Evolutionary conservation across 306 rosid genomes (phyloP).

Genomic region (Luffa acutangula): DNA sequence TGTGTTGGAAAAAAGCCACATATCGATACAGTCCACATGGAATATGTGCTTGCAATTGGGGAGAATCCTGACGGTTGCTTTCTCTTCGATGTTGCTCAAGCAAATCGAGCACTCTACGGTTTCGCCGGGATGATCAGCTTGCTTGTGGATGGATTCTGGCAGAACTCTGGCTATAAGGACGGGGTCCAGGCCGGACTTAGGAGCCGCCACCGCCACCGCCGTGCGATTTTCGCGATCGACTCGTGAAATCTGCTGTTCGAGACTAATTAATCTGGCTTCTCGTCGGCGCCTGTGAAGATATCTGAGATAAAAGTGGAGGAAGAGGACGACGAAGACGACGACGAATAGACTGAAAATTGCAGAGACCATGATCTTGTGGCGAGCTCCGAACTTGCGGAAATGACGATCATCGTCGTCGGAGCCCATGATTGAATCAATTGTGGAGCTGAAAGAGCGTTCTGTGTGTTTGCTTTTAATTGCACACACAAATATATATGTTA

Average conservation of each 20-base stretch:
- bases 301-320: not conserved
- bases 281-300: constrained; percentile 2
- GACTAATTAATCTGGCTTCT: not conserved
- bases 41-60: constrained; percentile 8
- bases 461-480: not conserved
- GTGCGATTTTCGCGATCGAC: not conserved
- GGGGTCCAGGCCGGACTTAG: not conserved
- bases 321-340: not conserved
- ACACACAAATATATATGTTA: not conserved
- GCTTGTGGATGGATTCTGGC: constrained; percentile 1
- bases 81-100: constrained; percentile 7
- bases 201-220: not conserved
- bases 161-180: not conserved
- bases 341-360: not conserved
- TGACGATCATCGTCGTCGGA: constrained; percentile 1
- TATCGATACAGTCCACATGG: constrained; percentile 7
- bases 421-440: not conserved
- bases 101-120: constrained; percentile 4
- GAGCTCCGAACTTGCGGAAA: not conserved
- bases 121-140: constrained; percentile 1
- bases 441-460: not conserved
- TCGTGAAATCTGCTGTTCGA: not conserved
- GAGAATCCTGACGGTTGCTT: constrained; percentile 1
- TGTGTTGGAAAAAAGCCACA: constrained; percentile 9
- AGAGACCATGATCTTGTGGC: constrained; percentile 1